Percentiles rank a stretch among this genome's conserved stretches.
These are phyloP conservation scores for Cyclanthera cordifolia DNA, from an alignment of 306 rosid species.

Conservation along the genomic window DNA sequence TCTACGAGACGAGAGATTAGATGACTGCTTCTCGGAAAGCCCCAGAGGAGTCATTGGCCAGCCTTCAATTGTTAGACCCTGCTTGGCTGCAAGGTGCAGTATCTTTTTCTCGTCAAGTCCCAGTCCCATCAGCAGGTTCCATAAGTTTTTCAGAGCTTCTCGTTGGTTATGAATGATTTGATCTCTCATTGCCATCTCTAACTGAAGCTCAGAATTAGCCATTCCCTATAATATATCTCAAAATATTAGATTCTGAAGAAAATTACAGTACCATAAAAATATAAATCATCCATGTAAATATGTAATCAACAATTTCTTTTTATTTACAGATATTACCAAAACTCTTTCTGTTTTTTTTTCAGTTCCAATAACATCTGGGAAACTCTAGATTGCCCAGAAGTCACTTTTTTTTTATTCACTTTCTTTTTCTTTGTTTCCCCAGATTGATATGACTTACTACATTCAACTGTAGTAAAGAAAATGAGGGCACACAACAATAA, in stretches of 20 bases:
- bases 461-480: not conserved
- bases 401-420: no score
- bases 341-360: not conserved
- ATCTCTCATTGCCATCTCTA: conserved; percentile 47
- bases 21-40: conserved; percentile 25
- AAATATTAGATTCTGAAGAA: conserved; percentile 7
- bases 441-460: not conserved
- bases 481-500: not conserved
- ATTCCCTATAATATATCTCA: conserved; percentile 26
- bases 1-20: conserved; percentile 20
- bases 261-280: not conserved
- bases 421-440: not conserved
- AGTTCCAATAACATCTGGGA: no score
- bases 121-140: conserved; percentile 48
- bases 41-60: conserved; percentile 28
- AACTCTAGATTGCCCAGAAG: no score
- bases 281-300: not conserved
- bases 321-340: not conserved
- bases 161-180: conserved; percentile 49
- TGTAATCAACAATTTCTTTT: not conserved
- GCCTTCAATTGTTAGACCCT: conserved; percentile 47
- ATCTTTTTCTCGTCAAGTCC: conserved; percentile 44
- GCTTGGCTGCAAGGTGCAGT: conserved; percentile 36
- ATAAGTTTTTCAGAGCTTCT: conserved; percentile 34
- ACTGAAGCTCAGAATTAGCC: no score